Evolutionary conservation across 768 basidiomycete species (phyloP), one percentile per base, ranked within the genome.

Genomic region (Cytidiella melzeri): DNA sequence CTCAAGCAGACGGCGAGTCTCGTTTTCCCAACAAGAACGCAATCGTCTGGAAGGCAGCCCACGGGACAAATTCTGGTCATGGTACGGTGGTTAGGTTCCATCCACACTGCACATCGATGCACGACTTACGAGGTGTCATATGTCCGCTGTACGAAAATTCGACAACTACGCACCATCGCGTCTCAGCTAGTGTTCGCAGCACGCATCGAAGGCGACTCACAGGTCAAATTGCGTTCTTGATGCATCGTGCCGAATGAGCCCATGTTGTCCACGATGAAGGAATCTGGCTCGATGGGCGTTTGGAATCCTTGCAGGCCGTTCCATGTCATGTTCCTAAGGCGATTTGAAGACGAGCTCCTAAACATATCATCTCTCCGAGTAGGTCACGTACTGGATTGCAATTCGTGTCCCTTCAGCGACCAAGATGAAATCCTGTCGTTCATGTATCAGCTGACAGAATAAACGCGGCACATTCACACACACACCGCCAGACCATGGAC

Each of bases 1-100:
- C 30, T 34, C 15, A 34, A 7, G 48, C 41, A 11, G 73, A 71
- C 39, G 74, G 73, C 23, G 73, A 71, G 20, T 65, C 66, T 43
- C 74, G 74, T 50, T 67, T 70, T n/a, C 84, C 83, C 73, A 86
- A 69, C 53, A 86, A 56, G 56, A 75, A 84, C 48, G 80, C 69
- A 76, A 86, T 83, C 41, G 70, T 76, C 58, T 84, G 83, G 68
- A 82, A 81, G 0, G 80, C 74, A 36, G 85, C 81, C 81, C 83
- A 54, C 23, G 53, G 55, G 5, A 77, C 47, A 37, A 54, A 51
- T 39, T 59, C 44, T 45, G 40, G 43, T 23, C 30, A 7, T n/a
- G n/a, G n/a, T n/a, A n/a, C n/a, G n/a, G n/a, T n/a, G n/a, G n/a
- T n/a, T n/a, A n/a, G n/a, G n/a, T n/a, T n/a, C n/a, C n/a, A n/a